Base-by-base conservation (phyloP, 805 yeast genomes). In the Kodamaea fukazawae region DNA sequence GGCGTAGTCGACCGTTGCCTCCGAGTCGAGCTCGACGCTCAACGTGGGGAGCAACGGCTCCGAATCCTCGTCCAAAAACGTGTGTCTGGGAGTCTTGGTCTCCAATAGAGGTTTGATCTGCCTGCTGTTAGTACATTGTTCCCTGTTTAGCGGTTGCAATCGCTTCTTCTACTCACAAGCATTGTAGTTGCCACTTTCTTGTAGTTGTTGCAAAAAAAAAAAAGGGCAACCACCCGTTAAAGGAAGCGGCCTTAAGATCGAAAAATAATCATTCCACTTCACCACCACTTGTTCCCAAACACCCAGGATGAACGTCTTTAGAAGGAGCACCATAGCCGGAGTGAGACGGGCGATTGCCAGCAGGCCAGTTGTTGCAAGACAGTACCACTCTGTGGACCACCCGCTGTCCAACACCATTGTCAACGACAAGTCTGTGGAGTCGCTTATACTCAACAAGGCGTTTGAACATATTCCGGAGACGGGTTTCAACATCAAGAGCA, bases 401-500 rank as follows among this genome's bases (percentile, higher is more conserved):
- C 60, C 66, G 10, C 46, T 54, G 2, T 60, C 71, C 25, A 65
- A 67, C 42, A 17, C 47, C 13, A 65, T 67, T 20, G 49, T 67
- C 28, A 54, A 63, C 42, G 39, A 43, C 12, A 48, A 51, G 22
- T 49, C 60, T 4, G 56, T 73, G 7, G 79, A 75, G 43, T 58
- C 67, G 29, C 57, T 60, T 32, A 66, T 81, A 22, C 55, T 68
- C 38, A 48, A 56, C 29, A 60, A 62, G 41, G 61, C 75, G 1
- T 38, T 67, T 7, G 63, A 58, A 15, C 55, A 54, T 38, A 75
- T 81, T 20, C 84, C 85, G 5, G 48, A 54, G 29, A 59, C 53
- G 36, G 87, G 87, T 4, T 80, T 81, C 58, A 53, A 63, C 15
- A 59, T 65, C 14, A 57, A 53, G 34, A 73, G 83, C 25, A 62